These are phyloP conservation scores for Quercus agrifolia DNA, from an alignment of 306 rosid species.

Conservation along the genomic window DNA sequence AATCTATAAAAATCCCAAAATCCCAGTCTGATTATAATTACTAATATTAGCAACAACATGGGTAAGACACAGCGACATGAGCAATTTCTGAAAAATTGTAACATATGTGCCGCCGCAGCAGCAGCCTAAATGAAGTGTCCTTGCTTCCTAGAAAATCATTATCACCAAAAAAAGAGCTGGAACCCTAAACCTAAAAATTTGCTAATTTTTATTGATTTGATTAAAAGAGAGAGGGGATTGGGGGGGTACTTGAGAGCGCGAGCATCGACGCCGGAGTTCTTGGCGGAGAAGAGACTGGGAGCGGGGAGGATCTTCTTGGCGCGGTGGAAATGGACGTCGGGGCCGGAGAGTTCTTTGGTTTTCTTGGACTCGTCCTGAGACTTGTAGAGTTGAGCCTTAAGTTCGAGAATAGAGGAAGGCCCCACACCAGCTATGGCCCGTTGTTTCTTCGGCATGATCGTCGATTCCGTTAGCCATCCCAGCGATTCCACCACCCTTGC, in stretches of 20 bases:
- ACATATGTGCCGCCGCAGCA: too few species aligned
- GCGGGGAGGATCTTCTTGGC: constrained; percentile 63
- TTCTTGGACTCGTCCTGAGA: constrained; percentile 88
- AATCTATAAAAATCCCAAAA: too few species aligned
- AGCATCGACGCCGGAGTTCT: constrained; percentile 79
- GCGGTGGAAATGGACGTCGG: constrained; percentile 68
- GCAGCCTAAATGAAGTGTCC: too few species aligned
- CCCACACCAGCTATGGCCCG: constrained; percentile 84
- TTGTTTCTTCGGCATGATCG: constrained; percentile 97
- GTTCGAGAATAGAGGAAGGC: constrained; percentile 81
- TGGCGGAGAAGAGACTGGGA: constrained; percentile 44
- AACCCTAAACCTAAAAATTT: background rate
- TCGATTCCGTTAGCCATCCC: constrained; percentile 97
- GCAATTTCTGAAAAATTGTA: too few species aligned
- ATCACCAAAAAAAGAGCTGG: too few species aligned
- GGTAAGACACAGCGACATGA: too few species aligned
- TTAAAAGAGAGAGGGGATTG: background rate
- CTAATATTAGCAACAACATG: too few species aligned
- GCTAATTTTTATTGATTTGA: background rate
- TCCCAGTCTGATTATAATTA: too few species aligned
- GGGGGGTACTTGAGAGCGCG: constrained; percentile 69
- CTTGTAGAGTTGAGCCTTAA: constrained; percentile 83
- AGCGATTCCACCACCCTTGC: constrained; percentile 69
- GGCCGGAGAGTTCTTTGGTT: constrained; percentile 51
- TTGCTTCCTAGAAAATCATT: too few species aligned